Percentiles rank a stretch among this genome's conserved stretches.
phyloP scores from a whole-genome alignment of 805 yeast genomes.

The Candida sithepensis region DNA sequence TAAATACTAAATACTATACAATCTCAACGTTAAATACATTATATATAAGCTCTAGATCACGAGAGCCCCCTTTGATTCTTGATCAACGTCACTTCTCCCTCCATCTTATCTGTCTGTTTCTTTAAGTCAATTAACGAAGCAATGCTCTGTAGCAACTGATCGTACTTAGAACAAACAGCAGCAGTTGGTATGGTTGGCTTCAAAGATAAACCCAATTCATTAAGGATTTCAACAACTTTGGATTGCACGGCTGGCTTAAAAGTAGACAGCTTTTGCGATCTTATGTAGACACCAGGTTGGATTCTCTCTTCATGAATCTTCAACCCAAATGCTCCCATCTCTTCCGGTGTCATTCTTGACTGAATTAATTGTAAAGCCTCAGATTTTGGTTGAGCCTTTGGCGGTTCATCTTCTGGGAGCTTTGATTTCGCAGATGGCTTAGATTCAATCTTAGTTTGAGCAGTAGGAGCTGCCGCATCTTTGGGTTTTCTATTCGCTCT shows the following conservation, averaged over 20 bases:
- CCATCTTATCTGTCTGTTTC: constrained; percentile 81
- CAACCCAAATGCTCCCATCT: constrained; percentile 82
- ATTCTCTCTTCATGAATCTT: constrained; percentile 71
- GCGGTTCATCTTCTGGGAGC: background rate
- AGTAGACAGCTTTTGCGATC: constrained; percentile 76
- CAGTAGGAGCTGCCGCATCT: background rate
- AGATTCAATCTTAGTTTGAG: background rate
- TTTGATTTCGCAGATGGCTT: background rate
- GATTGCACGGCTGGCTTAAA: constrained; percentile 74
- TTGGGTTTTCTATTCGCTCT: background rate
- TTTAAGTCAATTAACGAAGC: constrained; percentile 76
- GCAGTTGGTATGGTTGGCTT: constrained; percentile 89
- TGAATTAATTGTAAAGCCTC: constrained; percentile 37
- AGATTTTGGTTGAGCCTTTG: constrained; percentile 13
- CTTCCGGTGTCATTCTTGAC: constrained; percentile 64
- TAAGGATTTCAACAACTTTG: constrained; percentile 56
- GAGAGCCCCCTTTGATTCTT: constrained; percentile 30
- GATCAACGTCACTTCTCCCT: constrained; percentile 65
- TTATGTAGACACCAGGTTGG: constrained; percentile 74
- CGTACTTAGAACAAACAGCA: constrained; percentile 71
- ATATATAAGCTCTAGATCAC: background rate
- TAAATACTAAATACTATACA: constrained; percentile 1
- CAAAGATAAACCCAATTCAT: constrained; percentile 74
- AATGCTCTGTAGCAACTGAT: constrained; percentile 65
- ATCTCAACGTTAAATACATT: background rate